phyloP scores from a whole-genome alignment of 371 early-diverging fungal genomes.

The Actinomortierella wolfii region DNA sequence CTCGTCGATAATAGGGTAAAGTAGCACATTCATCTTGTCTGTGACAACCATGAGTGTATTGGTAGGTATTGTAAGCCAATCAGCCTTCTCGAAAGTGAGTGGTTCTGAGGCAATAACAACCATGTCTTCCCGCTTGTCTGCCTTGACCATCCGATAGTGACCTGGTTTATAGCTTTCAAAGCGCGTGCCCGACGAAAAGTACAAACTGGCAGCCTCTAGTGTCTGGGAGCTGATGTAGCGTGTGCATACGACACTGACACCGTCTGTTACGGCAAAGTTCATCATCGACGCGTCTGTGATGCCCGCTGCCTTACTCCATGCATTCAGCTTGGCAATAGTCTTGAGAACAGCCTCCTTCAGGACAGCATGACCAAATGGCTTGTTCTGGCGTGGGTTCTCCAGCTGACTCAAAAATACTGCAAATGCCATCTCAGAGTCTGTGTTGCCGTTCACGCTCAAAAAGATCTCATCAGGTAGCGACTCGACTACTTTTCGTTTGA shows the following conservation, averaged over 20 bases:
- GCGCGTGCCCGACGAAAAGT: slow-evolving; percentile 77
- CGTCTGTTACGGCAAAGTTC: slow-evolving; percentile 90
- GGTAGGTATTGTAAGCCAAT: slow-evolving; percentile 88
- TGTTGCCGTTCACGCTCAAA: slow-evolving; percentile 78
- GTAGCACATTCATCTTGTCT: slow-evolving; percentile 75
- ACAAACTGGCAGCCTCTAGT: slow-evolving; percentile 80
- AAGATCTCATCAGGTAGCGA: slow-evolving; percentile 75
- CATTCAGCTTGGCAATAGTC: slow-evolving; percentile 76
- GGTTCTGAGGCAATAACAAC: slow-evolving; percentile 89
- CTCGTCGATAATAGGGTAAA: slow-evolving; percentile 80
- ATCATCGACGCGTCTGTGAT: slow-evolving; percentile 75
- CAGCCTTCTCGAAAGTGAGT: slow-evolving; percentile 82
- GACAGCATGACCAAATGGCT: slow-evolving; percentile 51
- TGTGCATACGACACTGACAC: slow-evolving; percentile 79
- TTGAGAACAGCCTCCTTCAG: slow-evolving; percentile 78
- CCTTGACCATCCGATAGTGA: slow-evolving; percentile 83
- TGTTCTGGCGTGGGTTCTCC: slow-evolving; percentile 31
- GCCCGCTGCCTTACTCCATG: slow-evolving; percentile 71
- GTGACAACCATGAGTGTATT: slow-evolving; percentile 82
- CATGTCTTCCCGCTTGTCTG: slow-evolving; percentile 84
- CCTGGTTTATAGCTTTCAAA: slow-evolving; percentile 73
- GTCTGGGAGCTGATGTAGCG: slow-evolving; percentile 74
- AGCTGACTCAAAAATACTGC: slow-evolving; percentile 78
- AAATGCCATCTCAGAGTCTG: slow-evolving; percentile 89
- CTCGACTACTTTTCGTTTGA: slow-evolving; percentile 74